Evolutionary conservation across 768 basidiomycete genomes (phyloP), one percentile per base, ranked within the genome.

Genomic region (Russula compacta): DNA sequence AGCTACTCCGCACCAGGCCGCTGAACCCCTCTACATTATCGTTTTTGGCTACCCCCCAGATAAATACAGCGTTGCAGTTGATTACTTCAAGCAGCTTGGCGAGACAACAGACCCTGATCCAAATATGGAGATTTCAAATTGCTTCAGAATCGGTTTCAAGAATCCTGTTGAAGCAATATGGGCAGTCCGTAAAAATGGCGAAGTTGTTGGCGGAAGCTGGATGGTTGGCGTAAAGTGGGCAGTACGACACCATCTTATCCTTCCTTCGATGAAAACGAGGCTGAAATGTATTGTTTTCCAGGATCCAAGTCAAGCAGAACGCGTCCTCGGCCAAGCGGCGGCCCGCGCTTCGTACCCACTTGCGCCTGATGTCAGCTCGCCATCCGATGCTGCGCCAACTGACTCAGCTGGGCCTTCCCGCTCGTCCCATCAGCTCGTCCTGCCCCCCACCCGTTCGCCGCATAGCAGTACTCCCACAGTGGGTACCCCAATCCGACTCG

Each of bases 161-260:
- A 83, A 87, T 62, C 74, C 82, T 8, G 84, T 81, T 24, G 89
- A 92, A 59, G 92, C 91, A 0, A 72, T 89, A 64, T 78, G 92
- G 11, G 89, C 91, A 2, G 82, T 92, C 15, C 76, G 89, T 53
- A 87, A 87, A 73, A 94, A 86, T 65, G 92, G 92, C 3, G 91
- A 94, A 53, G 73, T 93, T 2, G 69, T 94, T 21, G 74, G 79
- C 11, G 87, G 87, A 4, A 79, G 77, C 51, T 89, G 83, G 78
- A 94, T 94, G 91, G 75, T 94, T 39, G 92, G 92, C 12, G 84
- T 83, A 44, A 92, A 92, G 71, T 90, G 86, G 85, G 87, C 87
- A 32, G 91, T 92, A 70, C 62, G 88, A 82, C 19, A 43, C 42
- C 52, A 36, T n/a, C n/a, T 56, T 10, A 51, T 64, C 33, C 58